Base-by-base conservation (phyloP, 176 grass and related monocot genomes). In the Cenchrus purpureus region DNA sequence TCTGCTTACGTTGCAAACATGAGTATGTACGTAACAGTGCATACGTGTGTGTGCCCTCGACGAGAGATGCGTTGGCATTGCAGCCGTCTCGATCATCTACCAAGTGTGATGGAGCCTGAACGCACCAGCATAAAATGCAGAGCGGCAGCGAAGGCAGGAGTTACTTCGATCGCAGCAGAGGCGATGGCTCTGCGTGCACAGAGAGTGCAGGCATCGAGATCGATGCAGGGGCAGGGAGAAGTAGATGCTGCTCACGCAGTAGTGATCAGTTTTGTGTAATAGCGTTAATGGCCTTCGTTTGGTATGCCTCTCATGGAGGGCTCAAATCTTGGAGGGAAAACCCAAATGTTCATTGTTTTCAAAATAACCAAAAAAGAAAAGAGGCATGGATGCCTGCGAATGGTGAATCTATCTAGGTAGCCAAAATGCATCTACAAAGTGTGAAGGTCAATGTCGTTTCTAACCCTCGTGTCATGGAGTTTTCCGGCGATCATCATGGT, bases 281-380 rank as follows among this genome's bases (percentile, higher is more conserved):
- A 45, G 84, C 31, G 84, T 53, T 79, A 79, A 81, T 81, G 78
- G 51, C 70, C 78, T 74, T 58, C 29, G 34, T 74, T 74, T 74
- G 59, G 77, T 79, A 71, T 28, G 1, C 42, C 19, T 56, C 77
- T 20, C 13, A n/a, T 51, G 77, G 2, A 66, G 13, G 12, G 3
- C 16, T 75, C 5, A 19, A 75, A 55, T 57, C 56, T 56, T 40
- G 14, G 74, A 43, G 74, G 74, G 32, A 76, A 28, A 43, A 40
- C 37, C 37, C 37, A 40, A 40, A 40, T 40, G 37, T 40, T 40
- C 37, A 40, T 40, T 40, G 3, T 40, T 40, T 40, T 40, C 37
- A 40, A 40, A 40, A 40, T 40, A 4, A 4, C 37, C 34, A 34
- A 40, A 40, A 40, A 40, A 40, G 3, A 40, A 40, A 40, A 40